These are phyloP conservation scores for Musa itinerans DNA, from an alignment of 176 grass and related monocot species.

Conservation along the genomic window DNA sequence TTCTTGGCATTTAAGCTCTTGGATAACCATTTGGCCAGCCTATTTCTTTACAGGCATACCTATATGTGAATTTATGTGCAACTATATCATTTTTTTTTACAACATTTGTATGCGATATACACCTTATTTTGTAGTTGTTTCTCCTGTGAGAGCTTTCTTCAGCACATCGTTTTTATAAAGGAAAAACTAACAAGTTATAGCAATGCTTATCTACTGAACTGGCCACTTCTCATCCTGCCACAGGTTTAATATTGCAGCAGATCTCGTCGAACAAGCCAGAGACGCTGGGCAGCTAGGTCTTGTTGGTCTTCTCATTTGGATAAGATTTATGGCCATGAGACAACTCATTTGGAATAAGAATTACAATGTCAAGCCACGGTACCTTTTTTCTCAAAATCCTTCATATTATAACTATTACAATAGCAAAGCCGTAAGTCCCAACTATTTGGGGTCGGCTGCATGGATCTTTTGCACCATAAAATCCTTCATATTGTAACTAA, in stretches of 20 bases:
- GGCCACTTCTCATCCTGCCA: slow-evolving; percentile 11
- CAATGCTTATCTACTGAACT: neutral
- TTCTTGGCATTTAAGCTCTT: too few species aligned
- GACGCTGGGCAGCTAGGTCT: slow-evolving; percentile 62
- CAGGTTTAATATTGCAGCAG: slow-evolving; percentile 94
- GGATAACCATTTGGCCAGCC: too few species aligned
- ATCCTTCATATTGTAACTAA: neutral
- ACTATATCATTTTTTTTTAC: neutral
- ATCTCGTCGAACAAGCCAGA: slow-evolving; percentile 68
- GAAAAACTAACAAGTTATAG: neutral
- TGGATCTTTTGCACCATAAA: neutral
- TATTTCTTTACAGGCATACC: too few species aligned
- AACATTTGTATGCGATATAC: neutral
- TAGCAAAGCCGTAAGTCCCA: too few species aligned
- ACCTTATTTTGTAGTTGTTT: neutral
- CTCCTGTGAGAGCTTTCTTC: neutral
- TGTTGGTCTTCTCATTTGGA: slow-evolving; percentile 87
- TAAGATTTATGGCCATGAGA: slow-evolving; percentile 87
- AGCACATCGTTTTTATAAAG: neutral
- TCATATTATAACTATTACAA: neutral
- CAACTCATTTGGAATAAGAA: slow-evolving; percentile 98
- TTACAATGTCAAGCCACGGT: slow-evolving; percentile 99
- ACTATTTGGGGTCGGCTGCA: too few species aligned
- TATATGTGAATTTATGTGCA: neutral
- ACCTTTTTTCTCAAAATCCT: neutral